A percentile compares a stretch with the other conserved stretches of the same genome.
Conservation (phyloP, 2,329 filamentous ascomycete genomes). For the Phyllosticta ampelicida region DNA sequence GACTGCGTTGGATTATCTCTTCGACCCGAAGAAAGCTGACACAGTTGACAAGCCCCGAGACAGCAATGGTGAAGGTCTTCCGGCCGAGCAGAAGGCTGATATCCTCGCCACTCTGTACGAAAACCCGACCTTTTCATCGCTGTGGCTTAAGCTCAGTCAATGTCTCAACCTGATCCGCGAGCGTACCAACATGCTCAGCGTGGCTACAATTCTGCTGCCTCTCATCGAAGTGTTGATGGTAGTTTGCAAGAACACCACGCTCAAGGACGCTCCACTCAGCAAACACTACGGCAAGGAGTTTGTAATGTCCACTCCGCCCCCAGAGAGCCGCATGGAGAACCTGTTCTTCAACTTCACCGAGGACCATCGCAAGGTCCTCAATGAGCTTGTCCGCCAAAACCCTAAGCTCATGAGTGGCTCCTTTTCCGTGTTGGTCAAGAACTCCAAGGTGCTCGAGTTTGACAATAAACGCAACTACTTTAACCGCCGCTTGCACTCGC, state of each 20-base stretch:
- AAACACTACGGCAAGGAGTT: conserved; percentile 49
- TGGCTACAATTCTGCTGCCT: conserved; percentile 88
- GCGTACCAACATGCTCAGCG: conserved; percentile 91
- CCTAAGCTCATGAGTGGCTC: conserved; percentile 98
- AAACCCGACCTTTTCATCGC: conserved; percentile 74
- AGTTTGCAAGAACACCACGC: conserved; percentile 92
- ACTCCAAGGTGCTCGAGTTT: conserved; percentile 96
- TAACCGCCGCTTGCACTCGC: conserved; percentile 78
- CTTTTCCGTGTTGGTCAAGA: conserved; percentile 91
- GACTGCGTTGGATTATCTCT: conserved; percentile 90
- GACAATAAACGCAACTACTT: conserved; percentile 99
- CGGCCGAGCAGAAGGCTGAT: conserved; percentile 62
- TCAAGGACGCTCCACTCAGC: conserved; percentile 51
- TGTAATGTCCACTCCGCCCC: conserved; percentile 62
- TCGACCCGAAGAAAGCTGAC: conserved; percentile 65
- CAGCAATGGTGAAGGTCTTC: conserved; percentile 40
- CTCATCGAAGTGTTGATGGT: conserved; percentile 97
- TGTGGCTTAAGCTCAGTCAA: conserved; percentile 87
- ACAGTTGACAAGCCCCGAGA: conserved; percentile 37
- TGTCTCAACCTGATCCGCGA: conserved; percentile 81
- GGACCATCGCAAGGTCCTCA: conserved; percentile 93
- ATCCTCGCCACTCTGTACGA: conserved; percentile 82
- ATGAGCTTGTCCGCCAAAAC: conserved; percentile 93
- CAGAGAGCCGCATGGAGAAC: conserved; percentile 72
- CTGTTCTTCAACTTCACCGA: conserved; percentile 97